These are phyloP conservation scores for Quercus cerris DNA, from an alignment of 306 rosid genomes.

Conservation along the genomic window DNA sequence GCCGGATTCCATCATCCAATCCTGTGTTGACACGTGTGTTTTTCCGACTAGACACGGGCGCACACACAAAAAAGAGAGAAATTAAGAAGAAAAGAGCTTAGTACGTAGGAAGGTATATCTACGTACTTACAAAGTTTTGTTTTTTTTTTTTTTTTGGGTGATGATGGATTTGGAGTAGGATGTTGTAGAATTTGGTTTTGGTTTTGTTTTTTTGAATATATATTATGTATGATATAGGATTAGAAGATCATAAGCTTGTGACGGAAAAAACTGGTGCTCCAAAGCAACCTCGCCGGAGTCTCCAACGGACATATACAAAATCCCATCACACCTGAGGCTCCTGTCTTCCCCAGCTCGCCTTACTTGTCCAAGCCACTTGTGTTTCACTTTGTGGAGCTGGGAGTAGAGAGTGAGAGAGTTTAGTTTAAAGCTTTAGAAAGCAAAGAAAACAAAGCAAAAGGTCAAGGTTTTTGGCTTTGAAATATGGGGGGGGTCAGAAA, in stretches of 20 bases:
- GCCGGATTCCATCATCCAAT: conserved; percentile 59
- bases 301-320: conserved; percentile 80
- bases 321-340: conserved; percentile 76
- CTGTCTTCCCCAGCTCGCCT: conserved; percentile 36
- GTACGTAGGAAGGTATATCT: too few species aligned
- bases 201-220: not conserved
- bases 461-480: not conserved
- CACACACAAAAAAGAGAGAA: not conserved
- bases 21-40: not conserved
- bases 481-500: not conserved
- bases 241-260: conserved; percentile 96
- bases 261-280: conserved; percentile 99
- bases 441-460: not conserved
- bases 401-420: not conserved
- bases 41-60: not conserved
- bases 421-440: not conserved
- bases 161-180: not conserved
- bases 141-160: not conserved
- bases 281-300: conserved; percentile 89
- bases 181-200: not conserved
- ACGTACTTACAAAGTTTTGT: not conserved
- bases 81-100: too few species aligned
- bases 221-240: not conserved
- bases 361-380: conserved; percentile 17
- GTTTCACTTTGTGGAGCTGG: conserved; percentile 5